phyloP scores from a whole-genome alignment of 768 basidiomycete species.

The Amanita molliuscula region DNA sequence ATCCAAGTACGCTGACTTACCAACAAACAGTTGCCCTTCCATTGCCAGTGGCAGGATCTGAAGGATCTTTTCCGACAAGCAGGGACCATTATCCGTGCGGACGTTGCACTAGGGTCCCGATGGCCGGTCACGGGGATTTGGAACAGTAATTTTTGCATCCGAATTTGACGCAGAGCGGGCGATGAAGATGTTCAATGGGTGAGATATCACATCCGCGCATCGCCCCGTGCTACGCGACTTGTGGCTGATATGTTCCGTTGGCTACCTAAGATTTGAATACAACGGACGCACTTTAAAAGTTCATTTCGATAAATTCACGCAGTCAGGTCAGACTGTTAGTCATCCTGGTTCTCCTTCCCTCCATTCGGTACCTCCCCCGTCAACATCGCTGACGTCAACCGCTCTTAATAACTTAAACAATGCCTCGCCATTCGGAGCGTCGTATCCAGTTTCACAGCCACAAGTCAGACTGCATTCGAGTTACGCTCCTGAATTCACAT shows the following conservation, averaged over 20 bases:
- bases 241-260: background rate
- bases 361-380: constrained; percentile 6
- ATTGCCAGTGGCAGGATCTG: constrained; percentile 96
- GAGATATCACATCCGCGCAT: constrained; percentile 1
- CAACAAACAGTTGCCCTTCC: constrained; percentile 68
- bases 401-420: background rate
- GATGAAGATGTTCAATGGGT: constrained; percentile 88
- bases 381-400: constrained; percentile 7
- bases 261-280: constrained; percentile 61
- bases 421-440: constrained; percentile 17
- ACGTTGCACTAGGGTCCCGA: constrained; percentile 83
- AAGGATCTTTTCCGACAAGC: constrained; percentile 93
- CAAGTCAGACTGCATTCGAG: constrained; percentile 7
- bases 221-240: background rate
- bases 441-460: constrained; percentile 15
- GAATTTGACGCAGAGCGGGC: constrained; percentile 81
- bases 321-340: constrained; percentile 13
- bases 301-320: constrained; percentile 79
- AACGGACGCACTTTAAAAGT: constrained; percentile 85
- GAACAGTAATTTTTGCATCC: constrained; percentile 80
- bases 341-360: constrained; percentile 15
- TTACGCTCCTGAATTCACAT: constrained; percentile 9
- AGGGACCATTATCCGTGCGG: constrained; percentile 83
- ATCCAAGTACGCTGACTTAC: constrained; percentile 2
- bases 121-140: constrained; percentile 86